Conservation (phyloP, 352 stramenopile genomes). For the Sclerospora graminicola region DNA sequence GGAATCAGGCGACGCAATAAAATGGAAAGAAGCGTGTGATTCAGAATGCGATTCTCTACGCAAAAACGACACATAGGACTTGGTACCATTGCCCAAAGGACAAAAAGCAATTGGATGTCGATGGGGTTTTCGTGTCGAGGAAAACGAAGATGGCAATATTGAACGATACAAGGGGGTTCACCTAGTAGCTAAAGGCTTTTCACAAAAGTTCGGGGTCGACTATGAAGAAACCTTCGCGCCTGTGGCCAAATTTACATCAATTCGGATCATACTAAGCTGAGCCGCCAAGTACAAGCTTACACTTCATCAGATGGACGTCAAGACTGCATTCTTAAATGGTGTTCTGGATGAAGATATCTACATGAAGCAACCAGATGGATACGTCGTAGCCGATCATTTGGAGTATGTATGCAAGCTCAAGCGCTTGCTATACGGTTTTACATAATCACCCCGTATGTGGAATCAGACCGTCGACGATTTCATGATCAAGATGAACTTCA, state of each 20-base stretch:
- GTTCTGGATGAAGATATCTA: neutral
- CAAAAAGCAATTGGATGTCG: neutral
- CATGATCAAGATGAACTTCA: neutral
- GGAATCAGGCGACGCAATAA: neutral
- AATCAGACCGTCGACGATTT: neutral
- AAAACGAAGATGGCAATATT: neutral
- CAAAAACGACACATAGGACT: neutral
- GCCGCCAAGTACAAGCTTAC: neutral
- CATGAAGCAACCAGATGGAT: neutral
- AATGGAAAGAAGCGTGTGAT: neutral
- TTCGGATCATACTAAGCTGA: neutral
- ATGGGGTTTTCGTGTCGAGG: neutral
- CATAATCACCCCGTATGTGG: neutral
- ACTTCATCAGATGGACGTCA: conserved; percentile 1
- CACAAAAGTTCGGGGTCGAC: neutral
- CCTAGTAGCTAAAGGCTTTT: neutral
- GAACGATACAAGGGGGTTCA: neutral
- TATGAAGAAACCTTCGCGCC: no score
- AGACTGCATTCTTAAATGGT: neutral
- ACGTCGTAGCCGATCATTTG: neutral
- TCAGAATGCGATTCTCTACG: neutral
- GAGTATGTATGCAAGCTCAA: neutral
- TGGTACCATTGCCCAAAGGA: neutral
- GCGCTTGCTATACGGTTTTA: neutral
- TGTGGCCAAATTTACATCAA: no score